Evolutionary conservation across 257 asterid species (phyloP).

Genomic region (Fraxinus pennsylvanica): DNA sequence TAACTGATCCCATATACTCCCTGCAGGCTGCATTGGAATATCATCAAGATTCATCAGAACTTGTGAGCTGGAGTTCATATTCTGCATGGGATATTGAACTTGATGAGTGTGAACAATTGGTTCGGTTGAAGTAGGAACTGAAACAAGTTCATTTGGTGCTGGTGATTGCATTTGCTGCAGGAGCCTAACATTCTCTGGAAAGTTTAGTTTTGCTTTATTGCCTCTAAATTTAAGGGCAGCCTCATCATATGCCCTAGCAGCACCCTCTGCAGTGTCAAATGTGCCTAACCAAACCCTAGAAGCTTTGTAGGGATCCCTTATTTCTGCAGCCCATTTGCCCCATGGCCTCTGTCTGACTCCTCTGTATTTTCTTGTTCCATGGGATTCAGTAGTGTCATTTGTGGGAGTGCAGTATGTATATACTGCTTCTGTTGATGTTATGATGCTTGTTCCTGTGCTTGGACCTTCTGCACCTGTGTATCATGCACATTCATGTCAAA

Average conservation of each 20-base stretch:
- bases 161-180: slow-evolving; percentile 7
- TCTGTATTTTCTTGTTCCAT: slow-evolving; percentile 35
- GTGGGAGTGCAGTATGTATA: slow-evolving; percentile 39
- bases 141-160: neutral
- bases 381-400: slow-evolving; percentile 11
- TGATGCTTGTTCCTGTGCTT: slow-evolving; percentile 27
- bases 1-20: slow-evolving; percentile 24
- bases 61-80: neutral
- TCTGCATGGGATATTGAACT: slow-evolving; percentile 9
- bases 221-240: slow-evolving; percentile 59
- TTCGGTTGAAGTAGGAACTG: slow-evolving; percentile 30
- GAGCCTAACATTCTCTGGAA: slow-evolving; percentile 53
- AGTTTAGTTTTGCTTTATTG: slow-evolving; percentile 59
- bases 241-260: slow-evolving; percentile 59
- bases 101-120: slow-evolving; percentile 39
- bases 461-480: slow-evolving; percentile 31
- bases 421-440: slow-evolving; percentile 37
- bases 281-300: slow-evolving; percentile 62
- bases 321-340: slow-evolving; percentile 69
- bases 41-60: slow-evolving; percentile 32
- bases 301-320: slow-evolving; percentile 51
- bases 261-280: slow-evolving; percentile 56
- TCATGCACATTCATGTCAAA: neutral
- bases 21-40: slow-evolving; percentile 22
- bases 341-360: slow-evolving; percentile 60